Conservation (phyloP, 306 rosid species). For the Glycine soja region DNA sequence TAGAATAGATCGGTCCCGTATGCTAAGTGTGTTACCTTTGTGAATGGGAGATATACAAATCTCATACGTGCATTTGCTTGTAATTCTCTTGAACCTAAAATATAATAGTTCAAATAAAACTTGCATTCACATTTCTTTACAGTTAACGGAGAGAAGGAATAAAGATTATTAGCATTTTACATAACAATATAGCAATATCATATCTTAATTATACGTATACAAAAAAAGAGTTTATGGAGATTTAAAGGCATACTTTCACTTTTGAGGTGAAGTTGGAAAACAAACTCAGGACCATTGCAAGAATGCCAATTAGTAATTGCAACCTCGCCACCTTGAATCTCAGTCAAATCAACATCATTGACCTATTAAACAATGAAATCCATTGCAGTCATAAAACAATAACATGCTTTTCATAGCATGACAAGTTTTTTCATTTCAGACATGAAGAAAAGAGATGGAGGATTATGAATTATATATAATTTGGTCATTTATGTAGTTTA, state of each 20-base stretch:
- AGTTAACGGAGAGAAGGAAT: not conserved
- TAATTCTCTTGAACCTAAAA: slow-evolving; percentile 52
- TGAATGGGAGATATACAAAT: slow-evolving; percentile 63
- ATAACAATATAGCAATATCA: not conserved
- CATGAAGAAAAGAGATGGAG: too few species aligned
- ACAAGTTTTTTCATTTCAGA: too few species aligned
- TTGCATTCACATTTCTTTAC: slow-evolving; percentile 13
- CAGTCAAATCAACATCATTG: slow-evolving; percentile 63
- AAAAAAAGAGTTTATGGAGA: not conserved
- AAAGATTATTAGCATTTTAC: not conserved
- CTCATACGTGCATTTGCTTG: slow-evolving; percentile 69
- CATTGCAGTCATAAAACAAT: not conserved
- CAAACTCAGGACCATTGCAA: slow-evolving; percentile 71
- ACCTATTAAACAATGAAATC: slow-evolving; percentile 51
- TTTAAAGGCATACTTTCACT: slow-evolving; percentile 39
- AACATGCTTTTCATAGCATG: too few species aligned
- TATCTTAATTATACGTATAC: not conserved
- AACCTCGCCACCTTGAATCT: slow-evolving; percentile 69
- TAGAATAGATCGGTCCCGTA: not conserved
- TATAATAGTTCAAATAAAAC: slow-evolving; percentile 28
- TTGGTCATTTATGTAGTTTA: too few species aligned
- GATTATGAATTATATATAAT: too few species aligned
- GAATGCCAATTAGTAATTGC: slow-evolving; percentile 72
- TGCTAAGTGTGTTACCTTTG: slow-evolving; percentile 51
- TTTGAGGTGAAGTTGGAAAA: slow-evolving; percentile 60